phyloP scores from a whole-genome alignment of 306 rosid genomes.

The Parietaria judaica region DNA sequence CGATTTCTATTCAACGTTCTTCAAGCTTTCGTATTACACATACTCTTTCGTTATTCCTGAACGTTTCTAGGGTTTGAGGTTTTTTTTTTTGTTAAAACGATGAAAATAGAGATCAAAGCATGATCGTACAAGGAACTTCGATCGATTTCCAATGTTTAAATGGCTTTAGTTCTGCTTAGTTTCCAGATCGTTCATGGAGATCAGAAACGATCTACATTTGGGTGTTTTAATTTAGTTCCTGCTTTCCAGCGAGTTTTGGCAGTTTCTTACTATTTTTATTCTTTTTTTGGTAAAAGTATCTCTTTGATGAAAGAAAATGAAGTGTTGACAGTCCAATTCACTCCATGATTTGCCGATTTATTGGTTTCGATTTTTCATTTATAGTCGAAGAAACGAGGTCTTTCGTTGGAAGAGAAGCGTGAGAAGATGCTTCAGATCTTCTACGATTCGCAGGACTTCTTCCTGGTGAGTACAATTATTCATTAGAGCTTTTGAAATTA shows the following conservation, averaged over 20 bases:
- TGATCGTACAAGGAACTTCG: too few species aligned
- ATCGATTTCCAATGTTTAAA: neutral
- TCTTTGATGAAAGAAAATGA: neutral
- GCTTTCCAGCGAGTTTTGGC: neutral
- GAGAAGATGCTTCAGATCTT: constrained; percentile 96
- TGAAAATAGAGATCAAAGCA: too few species aligned
- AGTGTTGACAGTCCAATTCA: neutral
- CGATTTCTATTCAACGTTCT: too few species aligned
- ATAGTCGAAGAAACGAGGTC: constrained; percentile 97
- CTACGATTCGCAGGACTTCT: constrained; percentile 83
- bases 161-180: neutral
- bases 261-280: neutral
- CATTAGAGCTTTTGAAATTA: neutral
- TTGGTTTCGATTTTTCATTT: neutral
- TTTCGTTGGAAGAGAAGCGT: constrained; percentile 95
- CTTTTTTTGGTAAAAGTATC: neutral
- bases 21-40: too few species aligned
- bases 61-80: too few species aligned
- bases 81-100: too few species aligned
- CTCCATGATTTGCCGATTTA: neutral
- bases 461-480: constrained; percentile 41
- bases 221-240: neutral
- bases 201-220: neutral
- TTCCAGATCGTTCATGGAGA: constrained; percentile 8
- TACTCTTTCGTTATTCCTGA: too few species aligned